Conservation (phyloP, 2,329 filamentous ascomycete species). For the Trichophyton benhamiae region DNA sequence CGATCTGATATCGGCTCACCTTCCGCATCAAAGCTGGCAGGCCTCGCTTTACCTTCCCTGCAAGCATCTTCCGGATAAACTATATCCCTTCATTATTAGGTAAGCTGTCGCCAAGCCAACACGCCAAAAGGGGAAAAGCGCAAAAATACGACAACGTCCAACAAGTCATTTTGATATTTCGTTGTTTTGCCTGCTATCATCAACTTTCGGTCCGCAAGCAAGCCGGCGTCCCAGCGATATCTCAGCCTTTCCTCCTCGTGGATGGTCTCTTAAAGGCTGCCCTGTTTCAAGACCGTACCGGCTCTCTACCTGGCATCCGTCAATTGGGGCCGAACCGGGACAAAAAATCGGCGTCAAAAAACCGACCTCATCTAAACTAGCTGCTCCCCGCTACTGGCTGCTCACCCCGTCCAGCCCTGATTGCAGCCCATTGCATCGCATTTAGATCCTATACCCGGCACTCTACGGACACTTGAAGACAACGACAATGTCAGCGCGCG, state of each 20-base stretch:
- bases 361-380: background rate
- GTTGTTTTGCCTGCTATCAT: background rate
- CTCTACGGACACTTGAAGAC: background rate
- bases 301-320: background rate
- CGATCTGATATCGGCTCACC: background rate
- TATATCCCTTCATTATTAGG: background rate
- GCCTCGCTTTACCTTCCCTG: background rate
- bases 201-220: background rate
- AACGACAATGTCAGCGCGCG: conserved; percentile 27
- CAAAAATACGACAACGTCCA: background rate
- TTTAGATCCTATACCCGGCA: background rate
- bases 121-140: background rate
- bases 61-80: background rate
- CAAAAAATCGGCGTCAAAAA: background rate
- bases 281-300: background rate
- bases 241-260: background rate
- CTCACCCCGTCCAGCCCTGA: background rate
- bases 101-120: background rate
- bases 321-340: background rate
- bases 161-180: background rate
- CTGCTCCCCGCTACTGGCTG: background rate
- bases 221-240: background rate
- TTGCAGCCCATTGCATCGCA: background rate
- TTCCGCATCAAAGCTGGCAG: background rate
- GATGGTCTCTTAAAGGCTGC: background rate